phyloP scores from a whole-genome alignment of 2,329 filamentous ascomycete species.

The Neurospora crassa region DNA sequence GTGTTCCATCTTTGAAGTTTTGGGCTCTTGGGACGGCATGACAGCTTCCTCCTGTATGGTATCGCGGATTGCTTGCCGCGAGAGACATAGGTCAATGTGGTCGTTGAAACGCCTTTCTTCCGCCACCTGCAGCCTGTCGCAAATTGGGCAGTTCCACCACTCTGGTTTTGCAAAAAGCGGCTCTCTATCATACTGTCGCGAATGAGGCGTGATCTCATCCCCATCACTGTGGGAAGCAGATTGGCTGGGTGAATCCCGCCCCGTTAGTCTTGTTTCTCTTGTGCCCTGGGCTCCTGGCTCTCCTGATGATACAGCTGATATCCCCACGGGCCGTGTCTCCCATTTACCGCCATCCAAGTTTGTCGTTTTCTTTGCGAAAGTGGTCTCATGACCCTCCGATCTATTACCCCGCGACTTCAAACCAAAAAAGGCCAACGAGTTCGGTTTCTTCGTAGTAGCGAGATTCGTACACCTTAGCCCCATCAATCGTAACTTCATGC shows the following conservation, averaged over 20 bases:
- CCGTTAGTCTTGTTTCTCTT: neutral
- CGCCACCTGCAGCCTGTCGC: slow-evolving; percentile 61
- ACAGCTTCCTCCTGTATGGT: slow-evolving; percentile 51
- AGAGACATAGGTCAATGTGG: slow-evolving; percentile 88
- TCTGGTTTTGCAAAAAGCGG: slow-evolving; percentile 32
- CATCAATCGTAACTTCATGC: slow-evolving; percentile 74
- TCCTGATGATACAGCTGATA: slow-evolving; percentile 38
- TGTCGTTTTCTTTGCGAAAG: neutral
- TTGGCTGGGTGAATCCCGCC: neutral
- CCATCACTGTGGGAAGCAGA: slow-evolving; percentile 29
- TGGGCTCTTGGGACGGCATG: slow-evolving; percentile 11
- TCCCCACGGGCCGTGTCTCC: slow-evolving; percentile 55
- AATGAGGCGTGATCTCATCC: slow-evolving; percentile 43
- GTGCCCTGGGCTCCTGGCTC: neutral
- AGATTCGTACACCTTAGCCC: slow-evolving; percentile 82
- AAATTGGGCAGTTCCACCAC: slow-evolving; percentile 84
- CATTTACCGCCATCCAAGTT: slow-evolving; percentile 38
- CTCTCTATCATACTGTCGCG: slow-evolving; percentile 27
- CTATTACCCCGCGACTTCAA: slow-evolving; percentile 30
- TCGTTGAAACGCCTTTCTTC: slow-evolving; percentile 75
- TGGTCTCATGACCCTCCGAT: slow-evolving; percentile 9
- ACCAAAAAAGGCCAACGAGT: slow-evolving; percentile 73
- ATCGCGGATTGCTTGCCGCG: slow-evolving; percentile 75
- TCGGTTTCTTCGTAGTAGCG: slow-evolving; percentile 72
- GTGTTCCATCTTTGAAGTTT: slow-evolving; percentile 26